Evolutionary conservation across 768 basidiomycete genomes (phyloP).

Genomic region (Porphyrellus cyaneotinctus): DNA sequence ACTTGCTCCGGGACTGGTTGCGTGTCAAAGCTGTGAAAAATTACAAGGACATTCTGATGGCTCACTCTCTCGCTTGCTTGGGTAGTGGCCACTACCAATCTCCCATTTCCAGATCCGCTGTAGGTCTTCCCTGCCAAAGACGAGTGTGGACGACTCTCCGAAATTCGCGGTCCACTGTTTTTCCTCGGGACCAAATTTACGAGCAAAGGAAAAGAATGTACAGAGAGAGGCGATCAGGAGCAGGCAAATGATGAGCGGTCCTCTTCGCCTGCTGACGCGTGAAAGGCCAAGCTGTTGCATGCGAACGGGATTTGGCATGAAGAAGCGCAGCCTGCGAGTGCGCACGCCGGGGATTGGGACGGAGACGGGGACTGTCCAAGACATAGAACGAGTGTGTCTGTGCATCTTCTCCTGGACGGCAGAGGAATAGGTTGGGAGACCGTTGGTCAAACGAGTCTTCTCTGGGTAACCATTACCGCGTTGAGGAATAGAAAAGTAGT

Average conservation of each 20-base stretch:
- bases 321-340: constrained; percentile 52
- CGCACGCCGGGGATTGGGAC: constrained; percentile 58
- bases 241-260: constrained; percentile 49
- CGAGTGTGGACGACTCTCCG: constrained; percentile 64
- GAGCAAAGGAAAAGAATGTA: constrained; percentile 55
- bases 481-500: constrained; percentile 44
- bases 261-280: constrained; percentile 57
- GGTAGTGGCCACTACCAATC: constrained; percentile 89
- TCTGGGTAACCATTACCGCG: constrained; percentile 46
- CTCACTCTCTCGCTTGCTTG: constrained; percentile 74
- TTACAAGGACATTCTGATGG: constrained; percentile 9
- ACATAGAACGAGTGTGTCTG: constrained; percentile 39
- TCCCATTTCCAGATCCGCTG: constrained; percentile 97
- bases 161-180: constrained; percentile 61
- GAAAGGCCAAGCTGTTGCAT: constrained; percentile 53
- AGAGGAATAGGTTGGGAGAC: constrained; percentile 48
- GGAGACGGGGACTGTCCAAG: constrained; percentile 59
- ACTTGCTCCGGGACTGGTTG: constrained; percentile 66
- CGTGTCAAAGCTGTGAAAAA: not conserved
- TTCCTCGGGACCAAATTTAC: constrained; percentile 56
- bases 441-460: constrained; percentile 40
- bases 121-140: constrained; percentile 73
- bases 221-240: constrained; percentile 47
- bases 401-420: constrained; percentile 65
- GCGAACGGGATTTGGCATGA: constrained; percentile 56